These are phyloP conservation scores for Globisporangium rhizosaccharum DNA, from an alignment of 352 stramenopile species.

Conservation along the genomic window DNA sequence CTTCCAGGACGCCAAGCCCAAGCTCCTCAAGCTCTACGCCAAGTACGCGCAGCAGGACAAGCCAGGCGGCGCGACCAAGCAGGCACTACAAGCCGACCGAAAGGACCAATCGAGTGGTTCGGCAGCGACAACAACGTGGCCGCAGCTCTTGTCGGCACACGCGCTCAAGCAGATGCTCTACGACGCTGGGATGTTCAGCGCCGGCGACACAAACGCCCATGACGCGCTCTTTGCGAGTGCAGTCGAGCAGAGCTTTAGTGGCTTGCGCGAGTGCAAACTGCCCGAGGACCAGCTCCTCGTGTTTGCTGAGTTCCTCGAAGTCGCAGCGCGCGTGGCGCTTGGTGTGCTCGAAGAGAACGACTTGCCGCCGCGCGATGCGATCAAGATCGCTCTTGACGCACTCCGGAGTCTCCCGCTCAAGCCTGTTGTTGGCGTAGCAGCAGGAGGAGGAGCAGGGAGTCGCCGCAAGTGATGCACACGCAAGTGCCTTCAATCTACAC, in stretches of 20 bases:
- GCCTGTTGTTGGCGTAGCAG: neutral
- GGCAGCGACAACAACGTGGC: conserved; percentile 27
- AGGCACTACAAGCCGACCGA: neutral
- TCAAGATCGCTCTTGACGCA: conserved; percentile 76
- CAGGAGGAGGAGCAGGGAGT: conserved; percentile 1
- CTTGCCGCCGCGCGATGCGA: conserved; percentile 54
- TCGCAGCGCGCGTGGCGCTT: conserved; percentile 57
- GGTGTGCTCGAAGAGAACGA: conserved; percentile 53
- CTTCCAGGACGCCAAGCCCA: conserved; percentile 70
- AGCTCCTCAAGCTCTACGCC: conserved; percentile 64
- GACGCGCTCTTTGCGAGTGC: conserved; percentile 49
- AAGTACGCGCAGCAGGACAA: conserved; percentile 37
- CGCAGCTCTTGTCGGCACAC: conserved; percentile 33
- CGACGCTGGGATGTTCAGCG: conserved; percentile 75
- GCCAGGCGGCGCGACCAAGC: conserved; percentile 5
- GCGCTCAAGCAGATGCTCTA: conserved; percentile 65
- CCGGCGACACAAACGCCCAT: conserved; percentile 45
- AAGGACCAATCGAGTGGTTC: neutral
- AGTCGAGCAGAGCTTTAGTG: conserved; percentile 60
- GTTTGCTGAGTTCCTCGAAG: conserved; percentile 73
- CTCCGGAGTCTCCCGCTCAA: conserved; percentile 47
- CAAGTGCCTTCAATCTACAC: neutral
- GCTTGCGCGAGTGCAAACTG: conserved; percentile 26
- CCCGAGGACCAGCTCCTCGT: conserved; percentile 46
- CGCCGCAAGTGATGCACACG: conserved; percentile 24